phyloP scores from a whole-genome alignment of 176 grass and related monocot species.

The Rhynchospora tenuis region DNA sequence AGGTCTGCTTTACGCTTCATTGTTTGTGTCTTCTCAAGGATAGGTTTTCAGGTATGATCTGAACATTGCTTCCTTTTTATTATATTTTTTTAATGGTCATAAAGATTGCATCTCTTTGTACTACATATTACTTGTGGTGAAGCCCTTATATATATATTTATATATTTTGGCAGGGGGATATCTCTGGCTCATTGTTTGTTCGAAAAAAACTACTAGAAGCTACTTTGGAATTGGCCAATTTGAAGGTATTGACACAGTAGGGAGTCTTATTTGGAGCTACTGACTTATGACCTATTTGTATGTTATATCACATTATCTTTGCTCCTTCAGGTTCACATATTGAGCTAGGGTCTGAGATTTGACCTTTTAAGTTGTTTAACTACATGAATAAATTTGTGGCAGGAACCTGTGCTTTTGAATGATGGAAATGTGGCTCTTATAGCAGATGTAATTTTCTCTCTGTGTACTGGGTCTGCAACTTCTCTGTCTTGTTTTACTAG shows the following conservation, averaged over 20 bases:
- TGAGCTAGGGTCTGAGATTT: neutral
- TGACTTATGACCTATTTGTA: neutral
- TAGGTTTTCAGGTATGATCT: conserved; percentile 72
- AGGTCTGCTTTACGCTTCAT: conserved; percentile 90
- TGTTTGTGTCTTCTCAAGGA: conserved; percentile 76
- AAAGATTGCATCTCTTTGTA: conserved; percentile 10
- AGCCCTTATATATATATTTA: conserved; percentile 15
- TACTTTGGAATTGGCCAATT: conserved; percentile 53
- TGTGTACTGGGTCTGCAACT: conserved; percentile 67
- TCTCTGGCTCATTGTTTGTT: conserved; percentile 56
- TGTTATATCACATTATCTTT: neutral
- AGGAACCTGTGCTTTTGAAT: conserved; percentile 69
- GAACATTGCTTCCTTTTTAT: conserved; percentile 17
- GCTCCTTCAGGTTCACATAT: neutral
- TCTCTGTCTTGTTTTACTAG: conserved; percentile 47
- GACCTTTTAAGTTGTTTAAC: neutral
- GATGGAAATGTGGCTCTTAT: conserved; percentile 62
- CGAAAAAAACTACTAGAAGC: conserved; percentile 79
- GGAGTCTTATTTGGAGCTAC: neutral
- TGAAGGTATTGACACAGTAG: conserved; percentile 49
- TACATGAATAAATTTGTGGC: conserved; percentile 21
- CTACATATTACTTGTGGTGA: neutral
- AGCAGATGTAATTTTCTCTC: conserved; percentile 69
- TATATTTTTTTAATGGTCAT: conserved; percentile 3
- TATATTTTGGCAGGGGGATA: conserved; percentile 48